phyloP scores from a whole-genome alignment of 371 early-diverging fungal species.

The Entomophthora muscae region DNA sequence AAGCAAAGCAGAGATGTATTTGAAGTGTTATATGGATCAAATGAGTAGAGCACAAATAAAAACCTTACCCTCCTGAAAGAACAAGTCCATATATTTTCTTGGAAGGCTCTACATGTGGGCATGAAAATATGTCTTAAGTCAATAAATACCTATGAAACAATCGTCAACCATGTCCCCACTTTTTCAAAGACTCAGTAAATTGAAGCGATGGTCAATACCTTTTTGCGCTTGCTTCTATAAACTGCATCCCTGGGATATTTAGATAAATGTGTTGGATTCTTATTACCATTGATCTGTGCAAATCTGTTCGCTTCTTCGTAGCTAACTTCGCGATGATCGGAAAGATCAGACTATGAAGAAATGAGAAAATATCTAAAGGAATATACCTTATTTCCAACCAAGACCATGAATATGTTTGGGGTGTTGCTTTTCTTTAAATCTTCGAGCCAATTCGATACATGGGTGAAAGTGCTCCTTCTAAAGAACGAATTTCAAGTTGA shows the following conservation, averaged over 20 bases:
- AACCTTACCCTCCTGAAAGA: neutral
- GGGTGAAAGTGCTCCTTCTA: conserved; percentile 34
- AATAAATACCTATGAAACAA: neutral
- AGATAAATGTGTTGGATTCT: neutral
- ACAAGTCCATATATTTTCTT: conserved; percentile 1
- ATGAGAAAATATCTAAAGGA: neutral
- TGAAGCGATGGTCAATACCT: too few relatives aligned
- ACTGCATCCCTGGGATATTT: neutral
- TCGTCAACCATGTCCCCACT: neutral
- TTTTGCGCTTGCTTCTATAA: neutral
- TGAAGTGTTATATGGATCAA: neutral
- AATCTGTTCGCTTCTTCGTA: conserved; percentile 46
- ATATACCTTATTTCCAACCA: conserved; percentile 52
- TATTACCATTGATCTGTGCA: conserved; percentile 40
- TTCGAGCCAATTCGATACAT: conserved; percentile 36
- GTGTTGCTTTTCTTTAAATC: conserved; percentile 45
- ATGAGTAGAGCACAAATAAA: too few relatives aligned
- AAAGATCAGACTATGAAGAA: conserved; percentile 1
- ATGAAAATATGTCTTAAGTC: neutral
- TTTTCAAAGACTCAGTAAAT: too few relatives aligned
- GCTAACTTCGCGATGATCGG: conserved; percentile 35
- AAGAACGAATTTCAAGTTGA: too few relatives aligned
- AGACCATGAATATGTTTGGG: conserved; percentile 37
- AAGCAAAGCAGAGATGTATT: neutral
- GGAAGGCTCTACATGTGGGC: neutral